Base-by-base conservation (phyloP, 441 rosid genomes). In the Francoa sonchifolia region DNA sequence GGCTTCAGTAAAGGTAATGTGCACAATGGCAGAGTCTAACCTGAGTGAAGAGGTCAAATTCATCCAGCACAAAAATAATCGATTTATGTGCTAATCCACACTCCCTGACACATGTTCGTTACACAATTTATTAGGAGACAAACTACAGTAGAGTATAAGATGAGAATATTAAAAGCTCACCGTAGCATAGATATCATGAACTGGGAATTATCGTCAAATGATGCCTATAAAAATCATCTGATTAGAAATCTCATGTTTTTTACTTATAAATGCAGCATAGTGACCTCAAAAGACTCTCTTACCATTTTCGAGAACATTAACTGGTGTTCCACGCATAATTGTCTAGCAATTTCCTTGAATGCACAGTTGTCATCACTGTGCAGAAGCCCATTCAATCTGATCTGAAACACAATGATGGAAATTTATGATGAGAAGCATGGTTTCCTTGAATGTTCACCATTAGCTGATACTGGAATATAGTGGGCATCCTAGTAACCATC, bases 81-180 rank as follows among this genome's bases (percentile, higher is more conserved):
- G 99, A 86, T 67, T 80, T 90, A 67, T 90, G 96, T 9, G 96
- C 90, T 55, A 86, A 65, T 58, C 96, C 96, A 64, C 96, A 90
- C 63, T 86, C 93, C 76, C 98, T 90, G 77, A 39, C 39, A 66
- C 46, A 45, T 48, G 37, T 35, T 38, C 20, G 19, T 51, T 46
- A 41, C 39, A 43, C 16, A 22, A 19, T 23, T 28, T 29, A 19
- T 22, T 12, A 29, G 18, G 1, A 14, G 13, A 9, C 15, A 6
- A 18, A 25, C 16, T 15, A 48, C 14, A 27, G 5, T 32, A 21
- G 23, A 11, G 39, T 9, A 19, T 29, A 13, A 20, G 12, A 42
- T 26, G 33, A 46, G 46, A 59, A 44, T 22, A 9, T 22, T 33
- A 32, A 19, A 21, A 8, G 61, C 82, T 67, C 32, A 82, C 96